These are phyloP conservation scores for Raphidocelis subcapitata DNA, from an alignment of 139 green algal genomes.

Conservation along the genomic window DNA sequence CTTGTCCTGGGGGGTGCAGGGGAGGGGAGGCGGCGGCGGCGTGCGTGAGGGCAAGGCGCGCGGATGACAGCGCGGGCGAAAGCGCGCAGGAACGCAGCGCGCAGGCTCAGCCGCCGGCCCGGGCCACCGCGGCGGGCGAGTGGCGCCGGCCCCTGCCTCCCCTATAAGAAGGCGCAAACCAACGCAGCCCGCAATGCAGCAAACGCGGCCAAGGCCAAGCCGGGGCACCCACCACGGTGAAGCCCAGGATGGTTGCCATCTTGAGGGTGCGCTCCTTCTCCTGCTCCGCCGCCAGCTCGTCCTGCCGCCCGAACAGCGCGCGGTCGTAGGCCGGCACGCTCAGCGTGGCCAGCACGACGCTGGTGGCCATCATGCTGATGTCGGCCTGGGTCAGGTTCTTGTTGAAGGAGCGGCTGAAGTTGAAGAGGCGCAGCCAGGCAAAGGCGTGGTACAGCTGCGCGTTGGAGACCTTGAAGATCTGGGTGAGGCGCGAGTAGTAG, in stretches of 20 bases:
- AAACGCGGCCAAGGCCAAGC: no score
- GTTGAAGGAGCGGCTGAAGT: slow-evolving; percentile 81
- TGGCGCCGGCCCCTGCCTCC: no score
- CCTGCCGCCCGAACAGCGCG: slow-evolving; percentile 8
- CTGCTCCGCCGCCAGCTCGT: slow-evolving; percentile 63
- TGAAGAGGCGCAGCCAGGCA: slow-evolving; percentile 95
- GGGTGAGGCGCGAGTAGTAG: slow-evolving; percentile 94
- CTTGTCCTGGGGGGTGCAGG: slow-evolving; percentile 31
- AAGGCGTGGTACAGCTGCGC: slow-evolving; percentile 94
- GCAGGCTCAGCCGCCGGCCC: no score
- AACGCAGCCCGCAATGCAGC: no score
- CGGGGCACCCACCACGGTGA: slow-evolving; percentile 56
- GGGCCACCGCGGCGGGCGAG: no score
- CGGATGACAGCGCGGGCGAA: no score
- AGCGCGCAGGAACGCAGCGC: no score
- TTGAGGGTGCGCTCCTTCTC: slow-evolving; percentile 86
- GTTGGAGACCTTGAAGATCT: slow-evolving; percentile 85
- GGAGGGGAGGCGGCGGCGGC: neutral
- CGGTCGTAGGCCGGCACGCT: slow-evolving; percentile 89
- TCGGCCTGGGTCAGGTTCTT: slow-evolving; percentile 80
- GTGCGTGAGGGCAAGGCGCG: no score
- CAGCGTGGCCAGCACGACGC: slow-evolving; percentile 92
- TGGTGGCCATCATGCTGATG: slow-evolving; percentile 77
- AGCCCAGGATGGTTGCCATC: slow-evolving; percentile 95
- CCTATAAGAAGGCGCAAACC: no score